Conservation (phyloP, 257 asterid species). For the Fraxinus quadrangulata region DNA sequence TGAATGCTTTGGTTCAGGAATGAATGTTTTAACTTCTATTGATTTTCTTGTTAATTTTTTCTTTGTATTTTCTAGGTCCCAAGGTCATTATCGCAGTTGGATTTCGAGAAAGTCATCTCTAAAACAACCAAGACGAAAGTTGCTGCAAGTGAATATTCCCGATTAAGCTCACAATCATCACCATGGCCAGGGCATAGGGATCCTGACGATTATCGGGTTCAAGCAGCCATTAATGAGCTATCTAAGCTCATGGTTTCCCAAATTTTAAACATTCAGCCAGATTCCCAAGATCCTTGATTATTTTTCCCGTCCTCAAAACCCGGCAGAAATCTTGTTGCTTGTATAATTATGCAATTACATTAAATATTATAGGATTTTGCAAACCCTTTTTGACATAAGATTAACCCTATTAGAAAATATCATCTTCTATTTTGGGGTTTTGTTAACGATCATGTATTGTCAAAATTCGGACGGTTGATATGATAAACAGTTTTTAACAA, state of each 20-base stretch:
- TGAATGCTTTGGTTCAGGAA: not conserved
- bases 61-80: conserved; percentile 47
- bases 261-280: conserved; percentile 53
- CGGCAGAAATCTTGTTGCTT: not conserved
- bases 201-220: conserved; percentile 60
- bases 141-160: conserved; percentile 71
- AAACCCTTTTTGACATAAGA: not conserved
- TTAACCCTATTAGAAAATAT: not conserved
- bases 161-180: conserved; percentile 43
- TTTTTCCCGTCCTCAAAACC: no score
- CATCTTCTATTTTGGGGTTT: not conserved
- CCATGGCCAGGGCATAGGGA: conserved; percentile 41
- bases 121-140: conserved; percentile 59
- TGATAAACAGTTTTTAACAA: no score
- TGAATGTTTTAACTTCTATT: not conserved
- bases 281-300: conserved; percentile 13
- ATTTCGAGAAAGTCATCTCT: conserved; percentile 62
- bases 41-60: not conserved
- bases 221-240: conserved; percentile 53
- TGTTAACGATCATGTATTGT: no score
- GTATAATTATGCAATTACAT: not conserved
- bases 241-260: conserved; percentile 58
- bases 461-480: not conserved
- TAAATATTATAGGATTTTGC: not conserved
- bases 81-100: conserved; percentile 61